Base-by-base conservation (phyloP, 2,329 filamentous ascomycete genomes). In the Incumbomyces lentus region DNA sequence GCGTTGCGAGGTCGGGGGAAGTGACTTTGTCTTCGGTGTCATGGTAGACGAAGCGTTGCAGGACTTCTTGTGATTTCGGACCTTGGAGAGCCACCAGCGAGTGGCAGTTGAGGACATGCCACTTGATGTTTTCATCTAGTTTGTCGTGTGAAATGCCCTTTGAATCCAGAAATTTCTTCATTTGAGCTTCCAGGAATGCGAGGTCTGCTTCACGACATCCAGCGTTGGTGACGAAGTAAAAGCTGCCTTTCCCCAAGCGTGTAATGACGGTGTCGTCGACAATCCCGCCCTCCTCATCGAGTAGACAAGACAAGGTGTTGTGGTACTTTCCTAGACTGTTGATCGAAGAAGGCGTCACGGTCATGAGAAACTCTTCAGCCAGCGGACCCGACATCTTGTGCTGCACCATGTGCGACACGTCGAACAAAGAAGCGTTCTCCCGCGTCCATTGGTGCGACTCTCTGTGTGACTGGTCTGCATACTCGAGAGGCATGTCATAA, bases 181-280 rank as follows among this genome's bases (percentile, higher is more conserved):
- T 74, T 64, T 94, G 78, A 49, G 78, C 71, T 37, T 71, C 71
- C 16, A 98, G 68, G 65, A 89, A 96, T 43, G 73, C 76, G 50
- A 84, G 72, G 66, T 96, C 90, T 69, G 95, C 95, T 39, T 88
- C 82, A 45, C 88, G 76, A 66, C 89, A 95, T 32, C 81, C 92
- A 19, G 90, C 92, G 64, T 98, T 98, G 53, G 89, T 94, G 51
- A 98, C 92, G 48, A 96, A 81, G 67, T 95, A 95, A 71, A 89
- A 96, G 45, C 76, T 67, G 49, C 87, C 78, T 46, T 76, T 73
- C 19, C 72, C 75, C n/a, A 94, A 73, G 51, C 84, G 78, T 5
- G 89, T 93, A 59, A 98, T 82, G 58, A 98, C 82, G 3, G 85
- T 88, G 68, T 98, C 92, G 62, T 98, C 92, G 40, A 95, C 81